Conservation (phyloP, 208 protist genomes). For the Wallacemonas collosoma region DNA sequence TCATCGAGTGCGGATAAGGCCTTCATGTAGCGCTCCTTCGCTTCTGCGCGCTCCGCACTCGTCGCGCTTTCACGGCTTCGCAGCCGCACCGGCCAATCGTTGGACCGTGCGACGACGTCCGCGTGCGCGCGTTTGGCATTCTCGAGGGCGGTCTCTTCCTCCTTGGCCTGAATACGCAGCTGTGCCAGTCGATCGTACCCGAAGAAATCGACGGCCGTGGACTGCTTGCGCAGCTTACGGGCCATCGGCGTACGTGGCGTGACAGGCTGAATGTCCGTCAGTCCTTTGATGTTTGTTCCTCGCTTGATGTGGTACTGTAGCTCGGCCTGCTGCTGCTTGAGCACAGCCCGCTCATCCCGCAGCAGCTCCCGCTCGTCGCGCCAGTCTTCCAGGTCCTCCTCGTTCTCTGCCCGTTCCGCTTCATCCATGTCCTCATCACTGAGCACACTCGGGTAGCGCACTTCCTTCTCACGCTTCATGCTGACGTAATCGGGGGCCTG, state of each 20-base stretch:
- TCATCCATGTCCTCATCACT: conserved; percentile 44
- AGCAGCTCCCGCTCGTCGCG: conserved; percentile 49
- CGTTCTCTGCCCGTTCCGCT: conserved; percentile 26
- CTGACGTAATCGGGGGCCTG: conserved; percentile 28
- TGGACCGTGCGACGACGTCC: conserved; percentile 16
- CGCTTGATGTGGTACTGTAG: conserved; percentile 53
- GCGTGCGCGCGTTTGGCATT: conserved; percentile 18
- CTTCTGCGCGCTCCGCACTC: conserved; percentile 8
- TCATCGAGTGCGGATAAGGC: conserved; percentile 7
- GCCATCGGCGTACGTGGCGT: conserved; percentile 32
- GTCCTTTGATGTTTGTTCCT: conserved; percentile 74
- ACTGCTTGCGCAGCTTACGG: conserved; percentile 18
- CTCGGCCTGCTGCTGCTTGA: conserved; percentile 44
- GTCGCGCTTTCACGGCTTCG: conserved; percentile 9
- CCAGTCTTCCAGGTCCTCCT: conserved; percentile 44
- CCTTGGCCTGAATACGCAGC: conserved; percentile 46
- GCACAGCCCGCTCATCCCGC: conserved; percentile 27
- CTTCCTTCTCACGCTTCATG: conserved; percentile 22
- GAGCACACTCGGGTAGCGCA: conserved; percentile 27
- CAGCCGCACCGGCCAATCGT: conserved; percentile 17
- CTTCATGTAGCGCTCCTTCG: conserved; percentile 10
- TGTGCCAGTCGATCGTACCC: conserved; percentile 42
- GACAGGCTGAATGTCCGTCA: conserved; percentile 30
- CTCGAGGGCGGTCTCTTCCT: conserved; percentile 24
- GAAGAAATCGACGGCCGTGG: conserved; percentile 32